A percentile compares a stretch with the other conserved stretches of the same genome.
phyloP scores from a whole-genome alignment of 305 asterid species.

The Solanum hybrid region DNA sequence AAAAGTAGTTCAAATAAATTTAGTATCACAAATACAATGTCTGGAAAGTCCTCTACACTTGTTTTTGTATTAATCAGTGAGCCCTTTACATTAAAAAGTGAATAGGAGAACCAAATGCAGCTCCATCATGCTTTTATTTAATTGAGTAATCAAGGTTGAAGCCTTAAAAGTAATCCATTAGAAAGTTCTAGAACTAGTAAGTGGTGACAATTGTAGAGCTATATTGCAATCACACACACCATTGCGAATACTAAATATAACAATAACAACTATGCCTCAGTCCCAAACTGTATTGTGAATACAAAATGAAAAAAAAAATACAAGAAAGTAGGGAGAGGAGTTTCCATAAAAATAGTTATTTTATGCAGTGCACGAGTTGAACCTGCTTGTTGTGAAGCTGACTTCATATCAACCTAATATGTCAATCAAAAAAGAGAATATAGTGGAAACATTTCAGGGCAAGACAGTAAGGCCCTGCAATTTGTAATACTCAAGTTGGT shows the following conservation, averaged over 20 bases:
- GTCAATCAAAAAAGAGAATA: neutral
- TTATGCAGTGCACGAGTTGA: neutral
- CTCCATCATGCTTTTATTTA: neutral
- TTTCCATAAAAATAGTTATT: neutral
- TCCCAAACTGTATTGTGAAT: neutral
- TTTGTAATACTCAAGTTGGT: neutral
- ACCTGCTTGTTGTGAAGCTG: neutral
- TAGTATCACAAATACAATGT: neutral
- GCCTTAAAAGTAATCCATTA: neutral
- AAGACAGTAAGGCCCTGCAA: neutral
- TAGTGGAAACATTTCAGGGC: neutral
- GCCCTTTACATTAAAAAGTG: neutral
- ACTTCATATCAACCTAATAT: neutral
- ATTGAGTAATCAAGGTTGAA: slow-evolving; percentile 1
- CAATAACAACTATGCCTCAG: neutral
- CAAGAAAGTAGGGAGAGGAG: neutral
- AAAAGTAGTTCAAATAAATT: neutral
- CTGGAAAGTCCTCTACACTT: neutral
- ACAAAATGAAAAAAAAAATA: neutral
- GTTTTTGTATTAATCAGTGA: neutral
- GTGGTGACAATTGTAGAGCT: neutral
- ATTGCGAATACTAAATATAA: neutral
- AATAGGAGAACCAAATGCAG: slow-evolving; percentile 1
- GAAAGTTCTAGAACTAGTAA: neutral
- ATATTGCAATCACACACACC: neutral